Evolutionary conservation across 129 eudicot species (phyloP), one percentile per base, ranked within the genome.

Genomic region (Kitagawia praeruptora): DNA sequence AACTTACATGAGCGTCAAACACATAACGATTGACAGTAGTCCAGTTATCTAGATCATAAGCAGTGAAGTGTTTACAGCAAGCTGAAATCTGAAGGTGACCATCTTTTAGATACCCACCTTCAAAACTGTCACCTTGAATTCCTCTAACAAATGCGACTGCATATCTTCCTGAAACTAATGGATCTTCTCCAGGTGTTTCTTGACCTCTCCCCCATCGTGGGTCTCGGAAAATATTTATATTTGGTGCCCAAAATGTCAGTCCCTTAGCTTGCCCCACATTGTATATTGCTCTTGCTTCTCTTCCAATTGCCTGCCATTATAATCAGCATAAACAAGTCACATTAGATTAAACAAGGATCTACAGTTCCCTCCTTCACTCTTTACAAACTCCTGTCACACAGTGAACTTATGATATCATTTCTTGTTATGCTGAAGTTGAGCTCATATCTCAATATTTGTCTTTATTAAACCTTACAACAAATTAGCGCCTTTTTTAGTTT

Each of bases 191-290:
- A 18, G 97, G 94, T 48, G 97, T 89, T 83, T 92, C 94, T 70
- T 89, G 94, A 28, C 89, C 94, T 85, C 97, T 83, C 25, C 97
- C 97, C 97, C 97, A 92, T 74, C 97, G 83, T 46, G 97, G 97
- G 41, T 92, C 97, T 69, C 97, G 82, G 31, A 86, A 85, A 37
- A 89, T 80, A 78, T 91, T 92, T 23, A 89, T 82, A 75, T 87
- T 87, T 77, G 97, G 97, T 78, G 97, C 89, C 97, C 97, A 92
- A 74, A 92, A 92, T 76, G 97, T 86, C 82, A 92, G 80, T 37
- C 97, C 97, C 70, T 67, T 84, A 18, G 88, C 94, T 81, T 89
- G 93, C 82, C 94, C 97, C 66, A 21, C 88, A 73, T 92, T 89
- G 80, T 84, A 92, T 77, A 92, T 79, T 71, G 84, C 94, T 42